Percentiles rank a stretch among this genome's conserved stretches.
These are phyloP conservation scores for Chrysoporthe cubensis DNA, from an alignment of 2,329 filamentous ascomycete genomes.

Conservation along the genomic window DNA sequence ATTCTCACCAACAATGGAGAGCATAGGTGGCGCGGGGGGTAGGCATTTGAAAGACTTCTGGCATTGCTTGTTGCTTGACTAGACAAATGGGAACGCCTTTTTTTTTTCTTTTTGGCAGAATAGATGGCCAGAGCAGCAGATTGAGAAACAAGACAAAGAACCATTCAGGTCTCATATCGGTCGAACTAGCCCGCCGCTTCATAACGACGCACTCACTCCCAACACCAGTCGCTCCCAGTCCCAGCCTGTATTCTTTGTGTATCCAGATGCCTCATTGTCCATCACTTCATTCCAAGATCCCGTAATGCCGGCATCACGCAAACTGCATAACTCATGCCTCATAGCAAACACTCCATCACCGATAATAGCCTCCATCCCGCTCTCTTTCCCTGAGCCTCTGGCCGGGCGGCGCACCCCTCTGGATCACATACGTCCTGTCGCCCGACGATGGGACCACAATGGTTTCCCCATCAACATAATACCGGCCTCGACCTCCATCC, in stretches of 20 bases:
- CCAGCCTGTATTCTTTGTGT: neutral
- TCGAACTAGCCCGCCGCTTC: neutral
- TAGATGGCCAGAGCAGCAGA: neutral
- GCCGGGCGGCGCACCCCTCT: slow-evolving; percentile 20
- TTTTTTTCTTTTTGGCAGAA: neutral
- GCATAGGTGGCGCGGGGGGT: neutral
- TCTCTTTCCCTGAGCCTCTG: slow-evolving; percentile 12
- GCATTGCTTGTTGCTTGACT: neutral
- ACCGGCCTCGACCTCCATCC: slow-evolving; percentile 1
- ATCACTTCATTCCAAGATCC: neutral
- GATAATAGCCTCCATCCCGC: slow-evolving; percentile 18
- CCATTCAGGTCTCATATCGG: neutral
- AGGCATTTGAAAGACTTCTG: neutral
- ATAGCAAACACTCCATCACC: neutral
- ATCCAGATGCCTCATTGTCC: neutral
- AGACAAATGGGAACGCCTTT: neutral
- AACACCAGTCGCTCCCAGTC: neutral
- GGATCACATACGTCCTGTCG: slow-evolving; percentile 18
- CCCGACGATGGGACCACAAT: slow-evolving; percentile 23
- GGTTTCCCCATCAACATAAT: slow-evolving; percentile 23
- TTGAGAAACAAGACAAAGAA: neutral
- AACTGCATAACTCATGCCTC: neutral
- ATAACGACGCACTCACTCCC: neutral
- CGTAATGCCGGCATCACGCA: neutral
- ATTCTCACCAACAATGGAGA: neutral